Conservation (phyloP, 352 stramenopile genomes). For the Phytopythium cucurbitacearum region DNA sequence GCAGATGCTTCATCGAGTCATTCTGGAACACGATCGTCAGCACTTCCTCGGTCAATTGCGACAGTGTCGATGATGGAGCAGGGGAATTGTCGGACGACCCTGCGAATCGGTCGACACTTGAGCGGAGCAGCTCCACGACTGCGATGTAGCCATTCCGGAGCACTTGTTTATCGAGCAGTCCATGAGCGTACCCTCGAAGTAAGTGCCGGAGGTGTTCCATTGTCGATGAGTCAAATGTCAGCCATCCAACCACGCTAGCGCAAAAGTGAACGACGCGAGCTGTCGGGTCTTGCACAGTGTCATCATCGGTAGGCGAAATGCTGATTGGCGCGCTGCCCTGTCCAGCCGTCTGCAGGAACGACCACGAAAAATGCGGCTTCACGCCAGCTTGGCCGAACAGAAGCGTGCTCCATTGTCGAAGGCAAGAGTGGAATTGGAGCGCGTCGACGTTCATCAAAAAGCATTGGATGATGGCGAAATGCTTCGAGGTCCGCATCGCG, state of each 20-base stretch:
- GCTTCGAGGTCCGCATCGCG: constrained; percentile 42
- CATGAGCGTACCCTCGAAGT: constrained; percentile 11
- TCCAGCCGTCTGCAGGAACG: constrained; percentile 13
- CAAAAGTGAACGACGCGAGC: constrained; percentile 17
- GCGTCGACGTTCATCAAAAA: constrained; percentile 35
- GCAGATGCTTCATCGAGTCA: constrained; percentile 23
- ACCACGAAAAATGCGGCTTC: constrained; percentile 19
- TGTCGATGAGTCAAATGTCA: constrained; percentile 24
- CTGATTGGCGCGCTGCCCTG: background rate
- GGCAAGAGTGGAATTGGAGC: constrained; percentile 15
- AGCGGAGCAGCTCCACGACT: constrained; percentile 18
- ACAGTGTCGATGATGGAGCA: constrained; percentile 11
- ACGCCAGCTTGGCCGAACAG: constrained; percentile 11
- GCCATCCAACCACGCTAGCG: constrained; percentile 19
- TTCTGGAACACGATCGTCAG: constrained; percentile 30
- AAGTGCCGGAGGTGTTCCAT: constrained; percentile 20
- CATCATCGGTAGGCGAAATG: background rate
- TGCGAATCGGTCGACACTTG: constrained; percentile 21
- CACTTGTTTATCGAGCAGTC: constrained; percentile 25
- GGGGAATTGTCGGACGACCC: constrained; percentile 6
- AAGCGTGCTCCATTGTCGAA: constrained; percentile 23
- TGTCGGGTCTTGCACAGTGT: constrained; percentile 6
- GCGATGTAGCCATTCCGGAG: constrained; percentile 25
- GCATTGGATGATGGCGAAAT: constrained; percentile 37
- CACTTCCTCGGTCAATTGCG: constrained; percentile 27